phyloP scores from a whole-genome alignment of 805 yeast genomes.

The Yamadazyma tumulicola region DNA sequence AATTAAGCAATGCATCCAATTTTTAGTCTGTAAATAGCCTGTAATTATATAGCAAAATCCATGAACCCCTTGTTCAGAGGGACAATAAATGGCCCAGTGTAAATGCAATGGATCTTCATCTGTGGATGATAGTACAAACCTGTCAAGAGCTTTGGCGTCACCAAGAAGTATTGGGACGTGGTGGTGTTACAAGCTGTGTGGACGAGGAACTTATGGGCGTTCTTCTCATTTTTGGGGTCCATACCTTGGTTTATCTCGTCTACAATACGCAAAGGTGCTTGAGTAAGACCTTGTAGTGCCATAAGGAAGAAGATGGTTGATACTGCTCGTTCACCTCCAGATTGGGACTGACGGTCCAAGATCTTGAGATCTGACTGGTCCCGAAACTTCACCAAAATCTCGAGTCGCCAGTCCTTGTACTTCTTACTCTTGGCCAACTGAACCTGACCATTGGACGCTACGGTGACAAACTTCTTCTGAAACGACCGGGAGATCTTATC shows the following conservation, averaged over 20 bases:
- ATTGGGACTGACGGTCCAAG: constrained; percentile 83
- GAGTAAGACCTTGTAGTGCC: constrained; percentile 83
- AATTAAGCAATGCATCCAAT: constrained; percentile 10
- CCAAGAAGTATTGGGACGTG: constrained; percentile 80
- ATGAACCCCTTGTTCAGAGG: constrained; percentile 19
- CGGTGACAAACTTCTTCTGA: constrained; percentile 59
- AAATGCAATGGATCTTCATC: constrained; percentile 84
- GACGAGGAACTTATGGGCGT: constrained; percentile 82
- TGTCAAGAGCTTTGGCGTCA: constrained; percentile 87
- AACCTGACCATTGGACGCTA: constrained; percentile 88
- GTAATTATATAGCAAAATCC: constrained; percentile 25
- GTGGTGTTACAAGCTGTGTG: constrained; percentile 64
- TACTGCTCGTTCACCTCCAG: constrained; percentile 98
- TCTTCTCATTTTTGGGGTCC: constrained; percentile 90
- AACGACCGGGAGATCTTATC: constrained; percentile 60
- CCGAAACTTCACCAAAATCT: constrained; percentile 82
- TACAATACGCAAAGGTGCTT: constrained; percentile 89
- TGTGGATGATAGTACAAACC: constrained; percentile 70
- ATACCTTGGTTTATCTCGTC: constrained; percentile 99
- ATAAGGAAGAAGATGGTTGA: constrained; percentile 88
- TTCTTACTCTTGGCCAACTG: constrained; percentile 50
- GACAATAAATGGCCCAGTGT: constrained; percentile 34
- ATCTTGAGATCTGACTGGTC: constrained; percentile 66
- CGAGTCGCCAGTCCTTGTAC: constrained; percentile 76
- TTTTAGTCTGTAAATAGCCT: neutral